phyloP scores from a whole-genome alignment of 2,329 filamentous ascomycete species.

The Cladosporium phlei region DNA sequence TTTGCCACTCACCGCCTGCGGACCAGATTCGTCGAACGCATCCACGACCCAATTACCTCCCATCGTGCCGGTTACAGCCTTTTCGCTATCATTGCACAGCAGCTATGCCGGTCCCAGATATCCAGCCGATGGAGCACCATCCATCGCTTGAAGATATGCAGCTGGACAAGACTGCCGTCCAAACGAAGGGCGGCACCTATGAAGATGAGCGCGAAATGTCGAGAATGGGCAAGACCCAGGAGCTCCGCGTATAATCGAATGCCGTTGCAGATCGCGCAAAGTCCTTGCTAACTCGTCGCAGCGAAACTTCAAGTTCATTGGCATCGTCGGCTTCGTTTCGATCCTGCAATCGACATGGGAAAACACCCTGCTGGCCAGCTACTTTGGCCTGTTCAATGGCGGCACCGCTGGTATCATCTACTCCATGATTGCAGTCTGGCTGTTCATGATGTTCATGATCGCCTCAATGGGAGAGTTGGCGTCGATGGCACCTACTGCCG shows the following conservation, averaged over 20 bases:
- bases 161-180: slow-evolving; percentile 18
- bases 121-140: slow-evolving; percentile 21
- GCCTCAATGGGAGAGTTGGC: slow-evolving; percentile 32
- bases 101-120: slow-evolving; percentile 17
- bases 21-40: background rate
- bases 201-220: slow-evolving; percentile 43
- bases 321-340: slow-evolving; percentile 51
- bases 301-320: slow-evolving; percentile 49
- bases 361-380: slow-evolving; percentile 37
- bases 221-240: slow-evolving; percentile 48
- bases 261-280: no score
- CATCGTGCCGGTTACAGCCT: background rate
- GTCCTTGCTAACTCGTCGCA: slow-evolving; percentile 17
- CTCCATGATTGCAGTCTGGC: slow-evolving; percentile 31
- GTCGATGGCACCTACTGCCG: slow-evolving; percentile 30
- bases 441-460: slow-evolving; percentile 30
- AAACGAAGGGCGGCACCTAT: slow-evolving; percentile 27
- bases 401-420: slow-evolving; percentile 29
- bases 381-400: slow-evolving; percentile 29
- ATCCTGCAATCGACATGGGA: slow-evolving; percentile 55
- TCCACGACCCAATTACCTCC: background rate
- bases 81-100: slow-evolving; percentile 4
- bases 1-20: slow-evolving; percentile 1
- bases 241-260: slow-evolving; percentile 40
- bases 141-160: slow-evolving; percentile 23